phyloP scores from a whole-genome alignment of 169 alveolate species.

The Plasmodium blacklocki region DNA sequence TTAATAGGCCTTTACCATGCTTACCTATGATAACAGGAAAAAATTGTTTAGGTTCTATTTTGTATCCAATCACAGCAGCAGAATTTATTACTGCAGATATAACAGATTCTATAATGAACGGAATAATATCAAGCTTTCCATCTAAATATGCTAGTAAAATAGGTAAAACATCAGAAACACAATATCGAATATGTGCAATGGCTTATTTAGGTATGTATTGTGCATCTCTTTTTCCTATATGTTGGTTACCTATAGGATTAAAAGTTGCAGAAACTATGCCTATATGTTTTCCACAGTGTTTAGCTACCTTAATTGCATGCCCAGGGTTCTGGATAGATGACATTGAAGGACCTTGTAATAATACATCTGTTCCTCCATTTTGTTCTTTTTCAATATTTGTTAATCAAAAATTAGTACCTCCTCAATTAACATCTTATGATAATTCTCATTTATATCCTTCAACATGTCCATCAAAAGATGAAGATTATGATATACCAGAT shows the following conservation, averaged over 20 bases:
- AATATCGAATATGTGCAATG: slow-evolving; percentile 87
- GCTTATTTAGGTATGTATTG: slow-evolving; percentile 90
- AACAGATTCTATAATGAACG: slow-evolving; percentile 88
- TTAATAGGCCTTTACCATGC: slow-evolving; percentile 88
- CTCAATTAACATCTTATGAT: slow-evolving; percentile 87
- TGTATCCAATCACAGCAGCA: slow-evolving; percentile 89
- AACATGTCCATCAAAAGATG: slow-evolving; percentile 81
- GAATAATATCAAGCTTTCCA: slow-evolving; percentile 88
- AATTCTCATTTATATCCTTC: slow-evolving; percentile 85
- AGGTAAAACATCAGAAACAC: slow-evolving; percentile 88
- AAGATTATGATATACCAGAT: slow-evolving; percentile 35
- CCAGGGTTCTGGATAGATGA: slow-evolving; percentile 92
- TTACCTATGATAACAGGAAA: slow-evolving; percentile 90
- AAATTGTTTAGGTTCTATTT: slow-evolving; percentile 89
- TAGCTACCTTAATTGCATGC: slow-evolving; percentile 89
- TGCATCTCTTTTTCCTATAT: slow-evolving; percentile 89
- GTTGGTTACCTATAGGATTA: slow-evolving; percentile 87
- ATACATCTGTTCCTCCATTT: slow-evolving; percentile 88
- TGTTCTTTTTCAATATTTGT: slow-evolving; percentile 89
- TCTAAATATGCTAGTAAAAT: slow-evolving; percentile 89
- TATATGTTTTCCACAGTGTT: slow-evolving; percentile 87
- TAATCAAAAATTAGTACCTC: slow-evolving; percentile 87
- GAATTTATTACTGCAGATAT: slow-evolving; percentile 89
- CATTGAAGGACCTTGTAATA: slow-evolving; percentile 82
- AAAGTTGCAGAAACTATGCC: slow-evolving; percentile 50